Base-by-base conservation (phyloP, 148 eudicot genomes). In the Nyssa sinensis region DNA sequence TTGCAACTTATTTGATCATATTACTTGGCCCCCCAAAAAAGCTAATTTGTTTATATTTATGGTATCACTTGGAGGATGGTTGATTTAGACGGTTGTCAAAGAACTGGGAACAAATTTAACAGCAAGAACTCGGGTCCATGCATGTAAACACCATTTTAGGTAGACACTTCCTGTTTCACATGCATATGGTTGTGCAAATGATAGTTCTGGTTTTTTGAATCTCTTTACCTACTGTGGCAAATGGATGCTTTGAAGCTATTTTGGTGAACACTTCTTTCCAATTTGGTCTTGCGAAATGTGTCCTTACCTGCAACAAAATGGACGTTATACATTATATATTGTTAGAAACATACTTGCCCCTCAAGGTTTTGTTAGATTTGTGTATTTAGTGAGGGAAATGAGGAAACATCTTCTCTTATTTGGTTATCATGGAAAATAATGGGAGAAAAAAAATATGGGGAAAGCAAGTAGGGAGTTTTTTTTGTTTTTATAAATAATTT, bases 281-380 rank as follows among this genome's bases (percentile, higher is more conserved):
- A 65, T 96, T 80, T 63, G 99, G 99, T 82, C 99, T 84, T 28
- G 98, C 98, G 59, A 96, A 96, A 88, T 96, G 99, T 65, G 99
- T 93, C 85, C 89, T 91, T 60, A 96, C 99, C 99, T 95, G 96
- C 81, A 87, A 73, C 63, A 76, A 8, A 74, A 73, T 31, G 27
- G 10, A 49, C 9, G 13, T 37, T n/a, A 24, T 28, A 28, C 21
- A 27, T 71, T 6, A n/a, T 10, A n/a, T n/a, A 34, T 34, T 35
- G 57, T 7, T 14, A 23, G 31, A 35, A 47, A 14, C 37, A 53
- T 66, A 12, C n/a, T n/a, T n/a, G n/a, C n/a, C n/a, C n/a, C n/a
- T n/a, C n/a, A n/a, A n/a, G n/a, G n/a, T n/a, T n/a, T n/a, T n/a
- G n/a, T n/a, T n/a, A n/a, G n/a, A n/a, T n/a, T n/a, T n/a, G n/a